Evolutionary conservation across 2,329 filamentous ascomycete genomes (phyloP), one percentile per base, ranked within the genome.

Genomic region (Aspergillus fijiensis): DNA sequence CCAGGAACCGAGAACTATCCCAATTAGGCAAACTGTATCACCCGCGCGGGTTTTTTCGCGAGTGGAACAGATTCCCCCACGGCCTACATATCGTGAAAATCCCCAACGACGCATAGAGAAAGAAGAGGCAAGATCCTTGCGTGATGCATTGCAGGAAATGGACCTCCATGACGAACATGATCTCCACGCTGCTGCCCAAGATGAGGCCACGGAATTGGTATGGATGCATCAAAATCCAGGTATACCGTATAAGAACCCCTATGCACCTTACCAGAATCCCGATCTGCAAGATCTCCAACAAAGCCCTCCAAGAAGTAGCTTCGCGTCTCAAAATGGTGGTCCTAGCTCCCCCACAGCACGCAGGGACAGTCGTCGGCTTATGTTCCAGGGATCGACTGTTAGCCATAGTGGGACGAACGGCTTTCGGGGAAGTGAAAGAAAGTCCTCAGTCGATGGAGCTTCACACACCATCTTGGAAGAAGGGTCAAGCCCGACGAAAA

Each of bases 191-290:
- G 82, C 83, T 11, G 86, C 86, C 14, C 84, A 86, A 66, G 81
- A 86, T 55, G 86, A 89, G 70, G 86, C 86, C 12, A 83, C 84
- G 0, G 84, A 87, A 65, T 76, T 88, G 39, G 86, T 89, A n/a
- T 85, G 82, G 81, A 84, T 84, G 69, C 86, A 88, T 69, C 81
- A 81, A 64, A 83, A 85, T 64, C 81, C 84, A 12, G 78, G 80
- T 6, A 74, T 81, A 29, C 75, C 80, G 2, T 78, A 76, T 49
- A 78, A 77, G 54, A 82, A 82, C 61, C 80, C 83, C 16, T 76
- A 80, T 64, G 78, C 76, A 11, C 72, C 79, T 9, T 81, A 80
- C 63, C 71, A 69, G 63, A 81, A 81, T 58, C 79, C 79, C 0
- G 79, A 81, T 59, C 51, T 74, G 48, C 62, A 71, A 65, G 60